A percentile compares a stretch with the other conserved stretches of the same genome.
Conservation (phyloP, 2,329 filamentous ascomycete genomes). For the Achaetomium macrosporum region DNA sequence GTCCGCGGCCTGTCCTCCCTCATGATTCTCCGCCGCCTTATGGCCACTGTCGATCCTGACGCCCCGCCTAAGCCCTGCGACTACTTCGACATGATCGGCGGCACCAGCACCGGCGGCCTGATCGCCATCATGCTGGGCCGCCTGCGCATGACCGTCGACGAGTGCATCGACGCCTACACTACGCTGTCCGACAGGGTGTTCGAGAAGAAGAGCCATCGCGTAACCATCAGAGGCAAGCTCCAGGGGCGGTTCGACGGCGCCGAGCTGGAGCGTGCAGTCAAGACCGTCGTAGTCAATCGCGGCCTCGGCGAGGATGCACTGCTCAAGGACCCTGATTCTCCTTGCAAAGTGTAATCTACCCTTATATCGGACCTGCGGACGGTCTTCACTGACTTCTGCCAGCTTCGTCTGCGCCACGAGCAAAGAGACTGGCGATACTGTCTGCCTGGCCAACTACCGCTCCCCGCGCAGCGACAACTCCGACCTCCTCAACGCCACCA, state of each 20-base stretch:
- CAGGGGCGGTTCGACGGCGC: conserved; percentile 20
- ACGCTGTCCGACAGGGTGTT: conserved; percentile 20
- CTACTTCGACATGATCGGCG: conserved; percentile 19
- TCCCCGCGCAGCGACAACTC: conserved; percentile 19
- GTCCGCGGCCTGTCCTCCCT: conserved; percentile 33
- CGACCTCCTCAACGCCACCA: conserved; percentile 17
- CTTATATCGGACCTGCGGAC: neutral
- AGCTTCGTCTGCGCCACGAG: conserved; percentile 22
- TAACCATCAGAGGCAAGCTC: conserved; percentile 18
- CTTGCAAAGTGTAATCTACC: conserved; percentile 22
- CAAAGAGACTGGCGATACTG: conserved; percentile 20
- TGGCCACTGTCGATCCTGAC: conserved; percentile 25
- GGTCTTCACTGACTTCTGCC: neutral
- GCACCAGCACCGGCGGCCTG: conserved; percentile 31
- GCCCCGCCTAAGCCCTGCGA: conserved; percentile 20
- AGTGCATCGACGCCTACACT: conserved; percentile 36
- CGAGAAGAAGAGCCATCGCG: conserved; percentile 17
- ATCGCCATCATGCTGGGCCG: conserved; percentile 30
- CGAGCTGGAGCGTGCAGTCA: conserved; percentile 16
- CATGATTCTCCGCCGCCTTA: conserved; percentile 30
- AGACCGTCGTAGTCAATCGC: conserved; percentile 17
- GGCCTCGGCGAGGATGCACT: conserved; percentile 17
- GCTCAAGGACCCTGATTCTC: conserved; percentile 19
- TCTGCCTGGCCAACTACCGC: conserved; percentile 16
- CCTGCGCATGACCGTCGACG: conserved; percentile 30